phyloP scores from a whole-genome alignment of 495 filamentous ascomycete genomes.

The Xylaria cubensis region DNA sequence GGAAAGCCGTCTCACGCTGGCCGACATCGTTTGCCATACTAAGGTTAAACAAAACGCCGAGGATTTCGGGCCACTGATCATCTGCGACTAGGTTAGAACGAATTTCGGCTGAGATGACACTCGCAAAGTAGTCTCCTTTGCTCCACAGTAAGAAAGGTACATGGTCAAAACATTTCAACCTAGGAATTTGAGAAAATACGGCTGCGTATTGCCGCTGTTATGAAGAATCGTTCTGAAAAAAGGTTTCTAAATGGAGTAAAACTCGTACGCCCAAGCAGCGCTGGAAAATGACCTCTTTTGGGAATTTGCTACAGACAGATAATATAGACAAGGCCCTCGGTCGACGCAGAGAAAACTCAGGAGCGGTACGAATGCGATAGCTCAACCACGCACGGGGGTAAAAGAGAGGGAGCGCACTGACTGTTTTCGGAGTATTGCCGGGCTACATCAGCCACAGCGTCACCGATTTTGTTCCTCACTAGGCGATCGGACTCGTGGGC shows the following conservation, averaged over 20 bases:
- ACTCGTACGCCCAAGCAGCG: neutral
- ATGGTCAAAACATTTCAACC: neutral
- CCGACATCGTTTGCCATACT: conserved; percentile 83
- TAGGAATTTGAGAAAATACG: neutral
- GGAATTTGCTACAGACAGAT: neutral
- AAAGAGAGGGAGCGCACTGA: conserved; percentile 53
- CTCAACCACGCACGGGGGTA: neutral
- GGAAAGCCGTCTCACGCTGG: conserved; percentile 87
- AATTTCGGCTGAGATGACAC: neutral
- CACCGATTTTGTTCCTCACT: conserved; percentile 93
- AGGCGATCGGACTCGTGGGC: conserved; percentile 69
- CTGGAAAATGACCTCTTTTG: neutral
- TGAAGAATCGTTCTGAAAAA: neutral
- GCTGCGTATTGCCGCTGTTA: neutral
- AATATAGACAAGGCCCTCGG: conserved; percentile 23
- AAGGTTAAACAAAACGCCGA: conserved; percentile 81
- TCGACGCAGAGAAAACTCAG: neutral
- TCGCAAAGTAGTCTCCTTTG: neutral
- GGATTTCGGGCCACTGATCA: conserved; percentile 88
- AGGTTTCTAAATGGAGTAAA: neutral
- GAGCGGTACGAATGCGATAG: neutral
- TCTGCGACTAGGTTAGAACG: conserved; percentile 57
- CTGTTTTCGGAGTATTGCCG: conserved; percentile 92
- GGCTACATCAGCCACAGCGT: conserved; percentile 93
- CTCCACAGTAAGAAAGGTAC: neutral